Conservation (phyloP, 164 flowering plant species). For the Stephania cephalantha region DNA sequence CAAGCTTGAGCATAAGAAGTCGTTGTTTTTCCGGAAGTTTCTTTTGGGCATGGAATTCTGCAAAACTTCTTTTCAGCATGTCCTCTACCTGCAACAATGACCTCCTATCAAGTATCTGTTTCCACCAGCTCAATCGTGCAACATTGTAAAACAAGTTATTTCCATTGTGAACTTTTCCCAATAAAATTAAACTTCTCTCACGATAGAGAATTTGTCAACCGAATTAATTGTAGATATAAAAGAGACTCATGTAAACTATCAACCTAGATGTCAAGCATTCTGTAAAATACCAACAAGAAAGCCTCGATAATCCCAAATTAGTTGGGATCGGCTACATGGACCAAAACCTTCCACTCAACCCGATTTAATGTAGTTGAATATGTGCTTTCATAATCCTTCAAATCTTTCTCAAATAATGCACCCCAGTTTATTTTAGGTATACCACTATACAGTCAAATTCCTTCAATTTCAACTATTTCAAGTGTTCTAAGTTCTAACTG, state of each 20-base stretch:
- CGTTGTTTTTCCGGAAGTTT: slow-evolving; percentile 81
- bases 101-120: slow-evolving; percentile 7
- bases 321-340: too few relatives aligned
- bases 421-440: too few relatives aligned
- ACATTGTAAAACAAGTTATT: not conserved
- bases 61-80: slow-evolving; percentile 99
- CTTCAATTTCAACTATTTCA: too few relatives aligned
- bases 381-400: too few relatives aligned
- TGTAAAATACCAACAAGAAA: not conserved
- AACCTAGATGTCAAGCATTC: not conserved
- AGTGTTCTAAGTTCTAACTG: too few relatives aligned
- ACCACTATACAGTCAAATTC: too few relatives aligned
- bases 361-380: too few relatives aligned
- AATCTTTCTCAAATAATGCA: too few relatives aligned
- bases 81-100: slow-evolving; percentile 74
- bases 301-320: too few relatives aligned
- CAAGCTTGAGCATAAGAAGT: slow-evolving; percentile 71
- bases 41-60: slow-evolving; percentile 96
- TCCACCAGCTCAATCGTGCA: slow-evolving; percentile 5
- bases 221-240: too few relatives aligned
- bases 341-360: too few relatives aligned
- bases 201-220: not conserved
- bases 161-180: not conserved
- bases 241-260: not conserved
- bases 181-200: too few relatives aligned